Base-by-base conservation (phyloP, 140 eudicot genomes). In the Oenanthe javanica region DNA sequence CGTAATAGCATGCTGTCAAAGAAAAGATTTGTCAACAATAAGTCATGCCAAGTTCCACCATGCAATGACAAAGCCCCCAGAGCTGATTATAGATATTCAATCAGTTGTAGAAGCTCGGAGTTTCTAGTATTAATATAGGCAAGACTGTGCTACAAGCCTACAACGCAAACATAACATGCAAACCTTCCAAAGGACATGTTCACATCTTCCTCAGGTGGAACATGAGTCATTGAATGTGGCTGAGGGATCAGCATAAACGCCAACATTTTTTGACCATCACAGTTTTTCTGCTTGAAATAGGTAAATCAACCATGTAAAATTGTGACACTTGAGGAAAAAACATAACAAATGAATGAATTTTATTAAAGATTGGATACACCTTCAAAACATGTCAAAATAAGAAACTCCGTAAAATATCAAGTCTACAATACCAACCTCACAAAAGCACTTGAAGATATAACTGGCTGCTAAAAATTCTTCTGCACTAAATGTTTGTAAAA, bases 111-210 rank as follows among this genome's bases (percentile, higher is more conserved):
- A 49, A 47, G 45, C 45, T 49, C 23, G 49, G 27, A 27, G 1
- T 21, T 21, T n/a, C 23, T 63, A 9, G 70, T 23, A 0, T 23
- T 2, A 4, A 63, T 63, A 63, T 63, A 11, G 23, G 36, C 69
- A 13, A 61, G 25, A 21, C 19, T 0, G 52, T 9, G 43, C 8
- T 72, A 19, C 10, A 21, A 45, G n/a, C n/a, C n/a, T n/a, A n/a
- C 36, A 31, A 31, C 12, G 40, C 55, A 42, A 47, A 74, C 40
- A 42, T 67, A 46, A 48, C 67, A 71, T 23, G 77, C 69, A 3
- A 80, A 90, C 97, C 98, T 92, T 90, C 99, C 99, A 78, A 94
- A 94, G 50, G 99, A 92, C 97, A 92, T 90, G 89, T 88, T 84
- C 51, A 94, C 90, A 74, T 92, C 97, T 78, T 94, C 99, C 85